Percentiles rank a stretch among this genome's conserved stretches.
Conservation (phyloP, 306 rosid species). For the Rosa chinensis region DNA sequence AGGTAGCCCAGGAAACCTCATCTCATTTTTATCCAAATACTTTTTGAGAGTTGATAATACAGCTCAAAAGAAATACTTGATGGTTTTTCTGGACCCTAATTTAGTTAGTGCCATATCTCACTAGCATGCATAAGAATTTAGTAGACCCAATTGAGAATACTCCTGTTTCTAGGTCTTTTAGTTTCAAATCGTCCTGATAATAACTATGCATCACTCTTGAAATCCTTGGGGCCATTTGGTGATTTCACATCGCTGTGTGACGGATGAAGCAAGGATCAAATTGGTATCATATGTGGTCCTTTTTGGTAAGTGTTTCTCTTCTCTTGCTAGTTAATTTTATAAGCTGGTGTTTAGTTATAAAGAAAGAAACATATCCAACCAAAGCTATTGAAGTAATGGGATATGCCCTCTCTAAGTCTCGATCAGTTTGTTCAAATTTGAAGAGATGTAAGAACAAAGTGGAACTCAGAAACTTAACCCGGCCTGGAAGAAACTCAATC, state of each 20-base stretch:
- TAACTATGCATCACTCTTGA: neutral
- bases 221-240: neutral
- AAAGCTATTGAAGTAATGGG: neutral
- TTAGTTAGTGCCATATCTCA: constrained; percentile 9
- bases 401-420: neutral
- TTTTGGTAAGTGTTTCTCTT: neutral
- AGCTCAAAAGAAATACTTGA: constrained; percentile 14
- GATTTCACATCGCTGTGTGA: neutral
- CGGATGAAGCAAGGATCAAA: constrained; percentile 6
- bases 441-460: neutral
- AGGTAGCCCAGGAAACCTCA: constrained; percentile 13
- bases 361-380: neutral
- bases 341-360: neutral
- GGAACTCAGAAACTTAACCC: neutral
- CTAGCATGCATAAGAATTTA: neutral
- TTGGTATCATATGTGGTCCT: neutral
- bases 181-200: constrained; percentile 4
- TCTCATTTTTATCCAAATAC: constrained; percentile 15
- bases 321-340: neutral
- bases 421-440: neutral
- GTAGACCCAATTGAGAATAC: neutral
- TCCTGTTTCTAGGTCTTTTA: neutral
- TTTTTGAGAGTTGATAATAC: constrained; percentile 1
- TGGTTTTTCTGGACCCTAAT: constrained; percentile 8
- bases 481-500: neutral